Evolutionary conservation across 768 basidiomycete genomes (phyloP).

Genomic region (Mycena capillaripes): DNA sequence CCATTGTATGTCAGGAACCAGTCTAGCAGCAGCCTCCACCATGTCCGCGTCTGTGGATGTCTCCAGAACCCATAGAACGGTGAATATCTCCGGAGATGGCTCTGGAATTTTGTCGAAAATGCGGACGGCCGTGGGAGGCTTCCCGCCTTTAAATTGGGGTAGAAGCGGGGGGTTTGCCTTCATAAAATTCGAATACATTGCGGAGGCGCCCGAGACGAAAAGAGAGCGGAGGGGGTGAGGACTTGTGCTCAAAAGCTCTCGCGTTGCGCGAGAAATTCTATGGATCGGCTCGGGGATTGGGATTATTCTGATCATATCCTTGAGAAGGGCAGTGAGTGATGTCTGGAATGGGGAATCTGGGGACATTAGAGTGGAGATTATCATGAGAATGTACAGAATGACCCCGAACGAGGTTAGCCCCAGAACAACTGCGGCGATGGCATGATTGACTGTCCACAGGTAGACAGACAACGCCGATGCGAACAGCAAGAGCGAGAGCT

Average conservation of each 20-base stretch:
- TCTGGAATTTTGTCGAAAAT: not conserved
- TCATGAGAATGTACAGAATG: not conserved
- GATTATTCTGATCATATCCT: too few relatives aligned
- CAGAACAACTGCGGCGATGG: not conserved
- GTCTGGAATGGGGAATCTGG: slow-evolving; percentile 4
- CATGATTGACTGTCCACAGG: not conserved
- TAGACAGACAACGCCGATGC: not conserved
- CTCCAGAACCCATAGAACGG: not conserved
- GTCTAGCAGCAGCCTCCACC: not conserved
- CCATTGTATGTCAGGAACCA: not conserved
- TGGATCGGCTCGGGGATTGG: too few relatives aligned
- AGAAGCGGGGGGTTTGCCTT: too few relatives aligned
- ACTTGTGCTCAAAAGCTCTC: too few relatives aligned
- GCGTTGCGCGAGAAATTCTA: too few relatives aligned
- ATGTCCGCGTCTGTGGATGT: not conserved
- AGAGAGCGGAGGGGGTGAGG: too few relatives aligned
- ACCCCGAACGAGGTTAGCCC: not conserved
- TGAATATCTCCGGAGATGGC: not conserved
- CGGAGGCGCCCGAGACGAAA: too few relatives aligned
- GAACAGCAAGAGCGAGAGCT: too few relatives aligned
- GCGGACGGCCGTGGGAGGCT: not conserved
- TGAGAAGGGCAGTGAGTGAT: too few relatives aligned
- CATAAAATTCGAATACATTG: too few relatives aligned
- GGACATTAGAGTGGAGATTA: too few relatives aligned
- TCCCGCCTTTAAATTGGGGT: too few relatives aligned